Conservation (phyloP, 2,329 filamentous ascomycete species). For the Fusarium sp. region DNA sequence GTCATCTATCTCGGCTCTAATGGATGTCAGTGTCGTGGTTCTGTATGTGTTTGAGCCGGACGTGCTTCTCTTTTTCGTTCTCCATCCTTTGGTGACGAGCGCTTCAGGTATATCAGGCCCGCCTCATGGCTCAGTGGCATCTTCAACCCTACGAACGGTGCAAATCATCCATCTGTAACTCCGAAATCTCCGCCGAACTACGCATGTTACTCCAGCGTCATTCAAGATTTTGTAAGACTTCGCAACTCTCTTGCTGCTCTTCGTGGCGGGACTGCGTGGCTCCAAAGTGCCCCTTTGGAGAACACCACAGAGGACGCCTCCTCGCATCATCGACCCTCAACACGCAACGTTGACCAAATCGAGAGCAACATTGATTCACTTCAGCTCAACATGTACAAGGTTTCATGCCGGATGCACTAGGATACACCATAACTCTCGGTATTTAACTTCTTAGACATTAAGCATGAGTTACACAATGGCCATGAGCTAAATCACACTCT, state of each 20-base stretch:
- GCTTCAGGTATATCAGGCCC: background rate
- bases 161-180: background rate
- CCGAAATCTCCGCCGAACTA: background rate
- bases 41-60: background rate
- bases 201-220: background rate
- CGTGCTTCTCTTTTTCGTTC: background rate
- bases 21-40: background rate
- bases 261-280: background rate
- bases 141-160: background rate
- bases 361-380: background rate
- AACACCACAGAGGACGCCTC: background rate
- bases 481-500: background rate
- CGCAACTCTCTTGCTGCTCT: background rate
- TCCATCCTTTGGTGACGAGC: background rate
- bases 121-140: background rate
- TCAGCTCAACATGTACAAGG: background rate
- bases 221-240: background rate
- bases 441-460: background rate
- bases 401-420: background rate
- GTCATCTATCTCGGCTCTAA: background rate
- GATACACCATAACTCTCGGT: background rate
- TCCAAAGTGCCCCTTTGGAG: background rate
- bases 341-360: background rate
- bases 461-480: constrained; percentile 5
- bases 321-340: background rate